These are phyloP conservation scores for Asterionellopsis glacialis DNA, from an alignment of 108 stramenopile species.

Conservation along the genomic window DNA sequence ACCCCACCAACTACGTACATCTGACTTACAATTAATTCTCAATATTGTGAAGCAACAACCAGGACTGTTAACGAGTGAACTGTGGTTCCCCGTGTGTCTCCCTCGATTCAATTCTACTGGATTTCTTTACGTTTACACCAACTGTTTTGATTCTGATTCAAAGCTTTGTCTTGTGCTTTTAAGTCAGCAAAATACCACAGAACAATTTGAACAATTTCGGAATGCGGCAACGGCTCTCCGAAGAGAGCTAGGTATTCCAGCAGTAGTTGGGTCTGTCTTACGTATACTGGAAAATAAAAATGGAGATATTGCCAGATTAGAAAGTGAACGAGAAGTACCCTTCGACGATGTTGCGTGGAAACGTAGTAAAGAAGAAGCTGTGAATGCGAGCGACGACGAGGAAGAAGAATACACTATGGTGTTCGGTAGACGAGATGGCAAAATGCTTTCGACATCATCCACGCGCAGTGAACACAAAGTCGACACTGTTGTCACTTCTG, in stretches of 20 bases:
- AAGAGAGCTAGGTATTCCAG: constrained; percentile 33
- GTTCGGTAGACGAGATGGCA: too few relatives aligned
- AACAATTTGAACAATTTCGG: constrained; percentile 67
- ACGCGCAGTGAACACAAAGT: too few relatives aligned
- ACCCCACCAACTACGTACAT: constrained; percentile 56
- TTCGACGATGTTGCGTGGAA: constrained; percentile 33
- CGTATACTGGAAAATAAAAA: constrained; percentile 5
- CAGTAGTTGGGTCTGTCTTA: constrained; percentile 5
- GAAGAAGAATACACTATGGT: not conserved
- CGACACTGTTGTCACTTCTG: too few relatives aligned
- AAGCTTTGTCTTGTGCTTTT: constrained; percentile 51
- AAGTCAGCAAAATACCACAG: constrained; percentile 50
- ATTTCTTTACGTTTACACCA: constrained; percentile 69
- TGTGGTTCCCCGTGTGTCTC: constrained; percentile 80
- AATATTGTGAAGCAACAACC: constrained; percentile 56
- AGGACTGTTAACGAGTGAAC: constrained; percentile 51
- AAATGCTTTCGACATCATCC: too few relatives aligned
- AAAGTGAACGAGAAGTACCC: constrained; percentile 7
- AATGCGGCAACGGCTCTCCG: constrained; percentile 31
- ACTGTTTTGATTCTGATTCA: constrained; percentile 48
- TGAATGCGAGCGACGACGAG: constrained; percentile 32
- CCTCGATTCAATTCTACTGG: constrained; percentile 71
- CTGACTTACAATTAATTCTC: constrained; percentile 64
- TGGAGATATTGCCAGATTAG: constrained; percentile 15
- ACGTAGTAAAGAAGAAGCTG: constrained; percentile 15